These are phyloP conservation scores for Uronychia binucleata DNA, from an alignment of 73 alveolate species.

Conservation along the genomic window DNA sequence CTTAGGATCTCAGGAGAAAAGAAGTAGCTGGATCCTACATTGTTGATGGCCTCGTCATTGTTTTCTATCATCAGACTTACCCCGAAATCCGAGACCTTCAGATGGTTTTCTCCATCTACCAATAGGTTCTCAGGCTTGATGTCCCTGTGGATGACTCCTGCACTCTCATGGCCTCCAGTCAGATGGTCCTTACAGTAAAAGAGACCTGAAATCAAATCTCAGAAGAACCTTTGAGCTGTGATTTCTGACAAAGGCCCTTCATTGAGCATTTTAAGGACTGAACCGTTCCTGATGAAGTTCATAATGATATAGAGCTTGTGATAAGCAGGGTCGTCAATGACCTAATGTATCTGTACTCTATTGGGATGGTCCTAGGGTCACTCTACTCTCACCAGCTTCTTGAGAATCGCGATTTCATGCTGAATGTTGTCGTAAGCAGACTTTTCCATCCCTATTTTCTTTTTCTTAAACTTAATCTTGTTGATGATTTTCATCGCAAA, in stretches of 20 bases:
- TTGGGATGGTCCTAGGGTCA: slow-evolving; percentile 47
- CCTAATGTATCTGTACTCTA: slow-evolving; percentile 14
- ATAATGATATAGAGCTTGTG: slow-evolving; percentile 32
- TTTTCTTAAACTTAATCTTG: slow-evolving; percentile 13
- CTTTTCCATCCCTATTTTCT: slow-evolving; percentile 10
- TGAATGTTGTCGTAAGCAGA: slow-evolving; percentile 24
- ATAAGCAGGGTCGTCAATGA: slow-evolving; percentile 20
- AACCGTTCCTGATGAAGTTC: slow-evolving; percentile 13
- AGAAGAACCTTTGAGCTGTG: slow-evolving; percentile 18
- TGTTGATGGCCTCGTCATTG: slow-evolving; percentile 28
- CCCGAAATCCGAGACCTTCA: slow-evolving; percentile 87
- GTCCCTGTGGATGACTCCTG: slow-evolving; percentile 79
- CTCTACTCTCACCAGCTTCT: slow-evolving; percentile 10
- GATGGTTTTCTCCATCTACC: slow-evolving; percentile 59
- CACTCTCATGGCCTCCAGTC: slow-evolving; percentile 43
- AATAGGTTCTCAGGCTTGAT: slow-evolving; percentile 88
- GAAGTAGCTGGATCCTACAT: slow-evolving; percentile 45
- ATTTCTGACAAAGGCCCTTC: slow-evolving; percentile 5
- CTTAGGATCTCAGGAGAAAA: slow-evolving; percentile 38
- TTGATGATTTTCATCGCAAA: slow-evolving; percentile 54
- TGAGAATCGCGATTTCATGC: slow-evolving; percentile 48
- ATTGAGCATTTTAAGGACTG: neutral
- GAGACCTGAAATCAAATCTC: slow-evolving; percentile 68
- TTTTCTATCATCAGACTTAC: slow-evolving; percentile 43
- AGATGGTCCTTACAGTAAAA: slow-evolving; percentile 56